Percentiles rank a stretch among this genome's conserved stretches.
These are phyloP conservation scores for Sclerotiophoma versabilis DNA, from an alignment of 2,329 filamentous ascomycete genomes.

Conservation along the genomic window DNA sequence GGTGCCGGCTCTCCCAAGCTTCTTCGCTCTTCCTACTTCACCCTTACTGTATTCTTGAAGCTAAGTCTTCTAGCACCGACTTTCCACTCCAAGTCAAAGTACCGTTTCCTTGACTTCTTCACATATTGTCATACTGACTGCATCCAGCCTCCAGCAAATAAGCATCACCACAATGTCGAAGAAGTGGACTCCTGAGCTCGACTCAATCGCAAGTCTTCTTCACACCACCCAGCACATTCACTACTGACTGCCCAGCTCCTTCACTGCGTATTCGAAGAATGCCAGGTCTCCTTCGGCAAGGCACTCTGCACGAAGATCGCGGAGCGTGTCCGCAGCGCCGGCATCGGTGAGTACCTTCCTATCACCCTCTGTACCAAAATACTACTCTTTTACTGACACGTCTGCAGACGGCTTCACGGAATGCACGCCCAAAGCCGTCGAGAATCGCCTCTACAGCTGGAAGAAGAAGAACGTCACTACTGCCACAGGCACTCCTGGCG, in stretches of 20 bases:
- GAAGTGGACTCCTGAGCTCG: constrained; percentile 15
- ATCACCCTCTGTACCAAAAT: no score
- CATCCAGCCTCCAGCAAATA: not conserved
- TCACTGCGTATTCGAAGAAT: constrained; percentile 16
- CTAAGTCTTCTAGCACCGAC: not conserved
- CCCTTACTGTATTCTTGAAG: not conserved
- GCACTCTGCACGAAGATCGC: constrained; percentile 22
- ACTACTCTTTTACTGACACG: no score
- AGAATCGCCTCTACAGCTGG: constrained; percentile 30
- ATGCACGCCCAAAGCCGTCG: constrained; percentile 39
- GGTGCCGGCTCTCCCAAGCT: not conserved
- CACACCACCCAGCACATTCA: not conserved
- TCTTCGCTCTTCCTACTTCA: not conserved
- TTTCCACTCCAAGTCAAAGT: not conserved
- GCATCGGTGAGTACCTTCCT: constrained; percentile 10
- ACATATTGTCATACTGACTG: not conserved
- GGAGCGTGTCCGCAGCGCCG: constrained; percentile 12
- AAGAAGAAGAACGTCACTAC: constrained; percentile 26
- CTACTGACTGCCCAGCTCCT: constrained; percentile 1
- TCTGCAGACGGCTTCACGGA: constrained; percentile 14
- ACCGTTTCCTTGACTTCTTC: not conserved
- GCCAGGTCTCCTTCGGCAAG: constrained; percentile 19
- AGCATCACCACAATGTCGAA: not conserved
- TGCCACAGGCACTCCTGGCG: not conserved
- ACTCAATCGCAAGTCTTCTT: constrained; percentile 5